Evolutionary conservation across 2,329 filamentous ascomycete species (phyloP).

Genomic region (Diaporthe sp.): DNA sequence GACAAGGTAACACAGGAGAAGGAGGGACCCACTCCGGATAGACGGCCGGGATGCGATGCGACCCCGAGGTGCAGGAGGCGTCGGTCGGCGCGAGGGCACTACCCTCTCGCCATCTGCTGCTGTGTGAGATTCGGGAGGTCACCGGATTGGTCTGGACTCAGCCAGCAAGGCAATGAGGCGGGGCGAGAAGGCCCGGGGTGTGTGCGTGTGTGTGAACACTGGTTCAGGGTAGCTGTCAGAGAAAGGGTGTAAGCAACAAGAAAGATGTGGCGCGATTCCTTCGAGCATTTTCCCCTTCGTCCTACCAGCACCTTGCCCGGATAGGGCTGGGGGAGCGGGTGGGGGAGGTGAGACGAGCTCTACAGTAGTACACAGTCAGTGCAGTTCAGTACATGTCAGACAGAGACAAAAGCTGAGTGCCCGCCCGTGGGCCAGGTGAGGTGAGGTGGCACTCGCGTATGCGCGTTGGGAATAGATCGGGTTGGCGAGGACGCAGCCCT

Average conservation of each 20-base stretch:
- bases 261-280: slow-evolving; percentile 27
- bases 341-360: slow-evolving; percentile 16
- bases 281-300: background rate
- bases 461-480: slow-evolving; percentile 20
- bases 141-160: slow-evolving; percentile 30
- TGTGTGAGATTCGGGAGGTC: slow-evolving; percentile 28
- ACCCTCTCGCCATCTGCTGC: slow-evolving; percentile 6
- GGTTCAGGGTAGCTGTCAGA: background rate
- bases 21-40: slow-evolving; percentile 21
- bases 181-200: background rate
- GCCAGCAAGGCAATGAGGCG: background rate
- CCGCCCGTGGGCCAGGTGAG: background rate
- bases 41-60: slow-evolving; percentile 20
- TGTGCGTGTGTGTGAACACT: slow-evolving; percentile 15
- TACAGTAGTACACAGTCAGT: background rate
- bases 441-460: background rate
- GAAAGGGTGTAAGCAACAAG: background rate
- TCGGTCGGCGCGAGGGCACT: slow-evolving; percentile 4
- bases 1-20: background rate
- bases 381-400: background rate
- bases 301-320: background rate
- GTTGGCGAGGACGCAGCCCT: background rate
- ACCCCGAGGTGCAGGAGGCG: slow-evolving; percentile 9
- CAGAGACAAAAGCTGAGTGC: slow-evolving; percentile 4
- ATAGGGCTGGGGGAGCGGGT: background rate